Conservation (phyloP, 1,139 yeast genomes). For the Pichia terricola region DNA sequence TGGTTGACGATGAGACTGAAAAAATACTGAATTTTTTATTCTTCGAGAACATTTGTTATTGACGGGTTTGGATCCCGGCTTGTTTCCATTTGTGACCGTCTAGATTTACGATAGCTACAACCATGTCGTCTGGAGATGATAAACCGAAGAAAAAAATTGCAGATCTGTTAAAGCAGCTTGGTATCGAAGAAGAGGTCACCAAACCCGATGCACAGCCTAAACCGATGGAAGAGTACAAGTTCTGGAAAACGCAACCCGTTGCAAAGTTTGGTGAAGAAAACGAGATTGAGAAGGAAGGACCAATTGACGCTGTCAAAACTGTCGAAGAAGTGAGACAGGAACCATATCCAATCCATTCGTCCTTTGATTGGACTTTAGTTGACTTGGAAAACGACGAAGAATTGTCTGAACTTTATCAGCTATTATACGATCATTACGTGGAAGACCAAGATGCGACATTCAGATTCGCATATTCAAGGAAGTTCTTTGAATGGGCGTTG, state of each 20-base stretch:
- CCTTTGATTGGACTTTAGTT: constrained; percentile 82
- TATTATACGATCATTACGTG: constrained; percentile 82
- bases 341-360: constrained; percentile 64
- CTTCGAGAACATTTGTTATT: too few species aligned
- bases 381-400: constrained; percentile 54
- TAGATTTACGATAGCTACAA: too few species aligned
- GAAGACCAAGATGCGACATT: constrained; percentile 91
- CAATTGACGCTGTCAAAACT: constrained; percentile 59
- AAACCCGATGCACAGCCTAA: constrained; percentile 34
- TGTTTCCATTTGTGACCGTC: too few species aligned
- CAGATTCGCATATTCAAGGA: constrained; percentile 79
- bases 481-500: constrained; percentile 86
- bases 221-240: constrained; percentile 84
- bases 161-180: constrained; percentile 39
- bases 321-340: constrained; percentile 61
- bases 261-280: constrained; percentile 53
- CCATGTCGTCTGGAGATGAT: not conserved
- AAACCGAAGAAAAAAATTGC: constrained; percentile 30
- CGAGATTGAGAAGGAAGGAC: constrained; percentile 61
- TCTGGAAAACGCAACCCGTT: constrained; percentile 98
- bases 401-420: constrained; percentile 63
- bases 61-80: too few species aligned
- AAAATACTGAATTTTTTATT: too few species aligned
- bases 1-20: too few species aligned
- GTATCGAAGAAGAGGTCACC: constrained; percentile 38